Base-by-base conservation (phyloP, 1,139 yeast genomes). In the Blastobotrys raffinosifermentans region DNA sequence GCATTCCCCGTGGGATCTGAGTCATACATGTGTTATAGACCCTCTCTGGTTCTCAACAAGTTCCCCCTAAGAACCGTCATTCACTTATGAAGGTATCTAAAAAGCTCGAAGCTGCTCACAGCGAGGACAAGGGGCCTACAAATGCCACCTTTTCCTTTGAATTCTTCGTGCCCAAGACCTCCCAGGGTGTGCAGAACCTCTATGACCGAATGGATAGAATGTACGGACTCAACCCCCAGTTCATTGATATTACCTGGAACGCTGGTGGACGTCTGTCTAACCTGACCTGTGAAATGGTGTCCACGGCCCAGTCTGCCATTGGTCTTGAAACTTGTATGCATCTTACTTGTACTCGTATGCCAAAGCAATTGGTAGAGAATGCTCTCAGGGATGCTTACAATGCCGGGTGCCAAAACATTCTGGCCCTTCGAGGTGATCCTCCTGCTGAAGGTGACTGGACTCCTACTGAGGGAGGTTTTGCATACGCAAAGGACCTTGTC, bases 301-400 rank as follows among this genome's bases (percentile, higher is more conserved):
- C 86, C 49, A 87, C 95, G 2, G 77, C 96, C 0, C 96, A 89
- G 54, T 80, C 91, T 2, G 86, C 87, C n/a, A 70, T 87, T 43
- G 97, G 97, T 6, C 69, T 91, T 46, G 97, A 91, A 55, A 91
- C 98, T 0, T 93, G 98, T 60, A 89, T 91, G 96, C 98, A 91
- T 60, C 70, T 91, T 61, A 91, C 98, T 2, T 91, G 98, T 59
- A 89, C 97, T 20, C 91, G 91, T 53, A 91, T 91, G 98, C 78
- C 89, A 31, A 69, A 79, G 25, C 76, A 75, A 36, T 69, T 82
- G 50, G 83, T 91, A 48, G 96, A 87, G 55, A 76, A 78, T 47
- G 98, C 98, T 2, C 70, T 91, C 49, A 72, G 77, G 44, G 78
- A 78, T 45, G 98, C 98, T 1, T 85, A 80, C 56, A 75, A 78